Conservation (phyloP, 139 green algal genomes). For the Tetraselmis striata region DNA sequence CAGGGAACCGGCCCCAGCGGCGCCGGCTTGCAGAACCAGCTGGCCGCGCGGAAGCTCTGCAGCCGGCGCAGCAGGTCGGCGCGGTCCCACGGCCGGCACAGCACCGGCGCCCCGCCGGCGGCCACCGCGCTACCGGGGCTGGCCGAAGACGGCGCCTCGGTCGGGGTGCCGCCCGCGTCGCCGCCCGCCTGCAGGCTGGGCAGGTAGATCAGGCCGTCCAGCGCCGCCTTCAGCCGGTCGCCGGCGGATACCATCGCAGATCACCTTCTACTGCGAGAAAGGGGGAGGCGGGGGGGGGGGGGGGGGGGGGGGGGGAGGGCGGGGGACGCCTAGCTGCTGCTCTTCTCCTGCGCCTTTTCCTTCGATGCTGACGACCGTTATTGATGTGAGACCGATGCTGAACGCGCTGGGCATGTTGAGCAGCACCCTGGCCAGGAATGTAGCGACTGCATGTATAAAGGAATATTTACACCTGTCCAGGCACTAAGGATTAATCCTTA, state of each 20-base stretch:
- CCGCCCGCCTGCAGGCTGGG: slow-evolving; percentile 15
- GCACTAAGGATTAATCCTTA: too few species aligned
- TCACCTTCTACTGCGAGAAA: too few species aligned
- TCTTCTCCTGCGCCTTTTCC: too few species aligned
- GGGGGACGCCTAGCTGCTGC: too few species aligned
- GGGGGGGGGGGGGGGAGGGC: too few species aligned
- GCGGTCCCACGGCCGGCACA: slow-evolving; percentile 51
- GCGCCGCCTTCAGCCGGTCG: slow-evolving; percentile 16
- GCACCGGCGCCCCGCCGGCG: not conserved
- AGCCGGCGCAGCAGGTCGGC: slow-evolving; percentile 53
- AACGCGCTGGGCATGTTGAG: too few species aligned
- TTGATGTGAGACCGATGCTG: too few species aligned
- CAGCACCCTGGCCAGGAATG: too few species aligned
- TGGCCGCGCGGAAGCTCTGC: slow-evolving; percentile 54
- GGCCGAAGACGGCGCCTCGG: not conserved
- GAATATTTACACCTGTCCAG: too few species aligned
- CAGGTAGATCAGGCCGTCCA: slow-evolving; percentile 36
- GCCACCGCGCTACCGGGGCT: not conserved
- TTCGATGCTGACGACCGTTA: too few species aligned
- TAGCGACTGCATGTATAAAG: too few species aligned
- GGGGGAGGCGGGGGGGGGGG: too few species aligned
- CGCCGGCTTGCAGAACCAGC: slow-evolving; percentile 67
- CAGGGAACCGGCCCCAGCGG: slow-evolving; percentile 48
- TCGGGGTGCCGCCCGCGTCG: not conserved
- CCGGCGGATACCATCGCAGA: not conserved